Base-by-base conservation (phyloP, 768 basidiomycete genomes). In the Mycena chlorophos region DNA sequence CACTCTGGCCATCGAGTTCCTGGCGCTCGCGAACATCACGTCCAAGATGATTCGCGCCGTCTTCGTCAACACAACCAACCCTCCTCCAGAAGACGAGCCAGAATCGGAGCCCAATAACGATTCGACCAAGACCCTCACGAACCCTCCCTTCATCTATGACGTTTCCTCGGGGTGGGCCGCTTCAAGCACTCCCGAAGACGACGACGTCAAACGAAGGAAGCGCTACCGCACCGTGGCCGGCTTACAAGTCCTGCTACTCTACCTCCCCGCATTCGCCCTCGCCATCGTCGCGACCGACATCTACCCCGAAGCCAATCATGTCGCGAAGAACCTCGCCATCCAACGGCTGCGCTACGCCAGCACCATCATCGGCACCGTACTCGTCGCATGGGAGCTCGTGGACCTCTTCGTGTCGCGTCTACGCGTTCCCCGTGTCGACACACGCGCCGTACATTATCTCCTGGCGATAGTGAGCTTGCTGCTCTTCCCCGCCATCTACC, bases 271-370 rank as follows among this genome's bases (percentile, higher is more conserved):
- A 12, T 53, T 65, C 34, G 53, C 64, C 22, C 55, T 62, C 5
- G 71, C 66, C 19, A 62, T 68, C 38, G 52, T 67, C 14, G 67
- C 68, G 10, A 71, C 68, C 23, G 40, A 57, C 12, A 51, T 57
- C 50, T 46, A 65, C 52, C 53, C 56, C 34, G 52, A 56, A 42
- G 34, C 54, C 39, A 42, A 57, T 42, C 49, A 67, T 38, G 12
- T 59, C 23, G 19, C 40, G 37, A 48, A 61, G 57, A 54, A 61
- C 58, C 53, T 49, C 52, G 52, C 37, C 20, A 51, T 61, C 45
- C 54, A 68, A 56, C 63, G 62, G 20, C 48, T 66, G 31, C 73
- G 73, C 55, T 69, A 68, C 55, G 53, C 63, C 48, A 73, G 73
- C 63, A 56, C 66, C 20, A 39, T 58, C 1, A 26, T 69, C n/a